phyloP scores from a whole-genome alignment of 2,329 filamentous ascomycete species.

The Monosporascus ibericus region DNA sequence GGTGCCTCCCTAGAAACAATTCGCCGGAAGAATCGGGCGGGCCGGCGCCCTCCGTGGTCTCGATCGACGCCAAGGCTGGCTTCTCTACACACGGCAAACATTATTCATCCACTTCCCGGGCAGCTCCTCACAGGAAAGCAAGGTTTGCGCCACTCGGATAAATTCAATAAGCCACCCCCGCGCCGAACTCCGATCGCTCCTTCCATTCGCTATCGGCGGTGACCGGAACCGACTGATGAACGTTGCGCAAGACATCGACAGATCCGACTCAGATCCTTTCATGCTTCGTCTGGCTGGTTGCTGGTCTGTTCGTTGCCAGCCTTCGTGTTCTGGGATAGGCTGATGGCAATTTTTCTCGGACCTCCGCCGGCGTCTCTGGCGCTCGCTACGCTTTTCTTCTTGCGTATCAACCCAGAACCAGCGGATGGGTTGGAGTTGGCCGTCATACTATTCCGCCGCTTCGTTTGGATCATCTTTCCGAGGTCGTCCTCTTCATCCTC shows the following conservation, averaged over 20 bases:
- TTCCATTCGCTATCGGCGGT: slow-evolving; percentile 18
- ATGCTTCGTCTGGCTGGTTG: slow-evolving; percentile 12
- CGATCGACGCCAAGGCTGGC: not conserved
- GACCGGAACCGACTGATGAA: slow-evolving; percentile 14
- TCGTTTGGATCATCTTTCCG: slow-evolving; percentile 68
- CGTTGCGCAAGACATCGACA: slow-evolving; percentile 8
- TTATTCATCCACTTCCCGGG: not conserved
- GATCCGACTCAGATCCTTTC: slow-evolving; percentile 5
- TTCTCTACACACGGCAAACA: not conserved
- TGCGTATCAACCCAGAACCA: slow-evolving; percentile 33
- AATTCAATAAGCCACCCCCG: slow-evolving; percentile 13
- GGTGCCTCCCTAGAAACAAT: not conserved
- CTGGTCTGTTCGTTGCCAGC: slow-evolving; percentile 13
- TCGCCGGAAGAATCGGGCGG: not conserved
- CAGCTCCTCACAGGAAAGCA: not conserved
- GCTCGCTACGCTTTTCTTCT: slow-evolving; percentile 40
- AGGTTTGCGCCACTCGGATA: slow-evolving; percentile 3
- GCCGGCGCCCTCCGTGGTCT: not conserved
- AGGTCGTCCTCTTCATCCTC: slow-evolving; percentile 92
- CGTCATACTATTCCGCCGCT: slow-evolving; percentile 55
- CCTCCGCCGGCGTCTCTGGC: slow-evolving; percentile 32
- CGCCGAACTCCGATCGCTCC: slow-evolving; percentile 23
- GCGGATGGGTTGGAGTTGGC: slow-evolving; percentile 34
- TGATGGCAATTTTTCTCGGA: slow-evolving; percentile 54
- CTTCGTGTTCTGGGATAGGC: slow-evolving; percentile 42